Percentiles rank a stretch among this genome's conserved stretches.
Conservation (phyloP, 139 green algal species). For the Haematococcus sp. region DNA sequence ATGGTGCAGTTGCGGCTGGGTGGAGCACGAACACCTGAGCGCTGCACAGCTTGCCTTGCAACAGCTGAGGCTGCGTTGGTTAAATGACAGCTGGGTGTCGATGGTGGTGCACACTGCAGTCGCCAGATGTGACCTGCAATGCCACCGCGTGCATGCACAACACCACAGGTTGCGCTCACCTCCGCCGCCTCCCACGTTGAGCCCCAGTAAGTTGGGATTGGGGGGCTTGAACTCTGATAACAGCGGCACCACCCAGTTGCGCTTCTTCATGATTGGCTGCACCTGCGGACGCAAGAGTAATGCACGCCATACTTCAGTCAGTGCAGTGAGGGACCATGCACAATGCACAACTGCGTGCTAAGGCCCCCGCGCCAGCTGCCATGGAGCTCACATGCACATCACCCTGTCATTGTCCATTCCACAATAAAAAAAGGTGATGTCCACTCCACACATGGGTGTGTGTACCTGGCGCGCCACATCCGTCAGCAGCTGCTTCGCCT, state of each 20-base stretch:
- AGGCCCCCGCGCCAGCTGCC: background rate
- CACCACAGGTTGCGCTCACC: slow-evolving; percentile 14
- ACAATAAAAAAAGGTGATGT: background rate
- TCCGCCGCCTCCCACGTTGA: slow-evolving; percentile 57
- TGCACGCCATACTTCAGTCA: background rate
- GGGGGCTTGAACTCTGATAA: slow-evolving; percentile 76
- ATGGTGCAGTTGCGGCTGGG: background rate
- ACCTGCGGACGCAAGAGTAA: slow-evolving; percentile 51
- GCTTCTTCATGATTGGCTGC: slow-evolving; percentile 80
- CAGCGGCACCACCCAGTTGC: slow-evolving; percentile 55
- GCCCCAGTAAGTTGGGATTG: slow-evolving; percentile 57
- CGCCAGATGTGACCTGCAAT: too few species aligned
- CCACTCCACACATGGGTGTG: background rate
- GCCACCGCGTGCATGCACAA: too few species aligned
- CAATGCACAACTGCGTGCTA: background rate
- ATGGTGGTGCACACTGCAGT: too few species aligned
- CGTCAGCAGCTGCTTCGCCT: background rate
- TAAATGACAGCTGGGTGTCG: background rate
- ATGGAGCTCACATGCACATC: background rate
- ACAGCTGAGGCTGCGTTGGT: background rate
- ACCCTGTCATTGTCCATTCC: background rate
- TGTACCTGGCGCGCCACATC: background rate
- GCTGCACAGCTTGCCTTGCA: background rate
- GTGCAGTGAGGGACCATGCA: background rate
- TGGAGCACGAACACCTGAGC: background rate